Conservation (phyloP, 73 alveolate species). For the Paramecium tetraurelia region DNA sequence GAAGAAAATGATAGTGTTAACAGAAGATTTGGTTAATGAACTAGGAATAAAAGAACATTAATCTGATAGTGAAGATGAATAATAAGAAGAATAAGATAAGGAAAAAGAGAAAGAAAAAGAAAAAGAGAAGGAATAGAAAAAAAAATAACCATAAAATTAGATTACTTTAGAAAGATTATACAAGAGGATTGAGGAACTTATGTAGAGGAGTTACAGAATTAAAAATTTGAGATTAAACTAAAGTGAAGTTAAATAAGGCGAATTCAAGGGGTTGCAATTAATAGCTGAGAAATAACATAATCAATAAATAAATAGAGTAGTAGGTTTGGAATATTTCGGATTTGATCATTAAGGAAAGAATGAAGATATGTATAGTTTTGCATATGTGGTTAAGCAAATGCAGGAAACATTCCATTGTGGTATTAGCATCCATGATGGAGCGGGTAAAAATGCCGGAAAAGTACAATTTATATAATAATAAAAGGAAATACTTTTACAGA, state of each 20-base stretch:
- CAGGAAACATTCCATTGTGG: not conserved
- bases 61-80: not conserved
- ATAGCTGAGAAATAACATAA: constrained; percentile 42
- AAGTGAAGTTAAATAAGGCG: not conserved
- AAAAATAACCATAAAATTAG: not conserved
- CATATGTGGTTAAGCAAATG: not conserved
- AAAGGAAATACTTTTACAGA: not conserved
- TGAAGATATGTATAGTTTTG: not conserved
- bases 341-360: not conserved
- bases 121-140: not conserved
- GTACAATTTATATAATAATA: not conserved
- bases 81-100: not conserved
- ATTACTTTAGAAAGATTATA: not conserved
- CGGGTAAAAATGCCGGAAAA: not conserved
- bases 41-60: not conserved
- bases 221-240: not conserved
- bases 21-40: not conserved
- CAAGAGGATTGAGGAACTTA: not conserved
- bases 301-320: not conserved
- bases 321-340: constrained; percentile 2
- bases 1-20: not conserved
- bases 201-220: not conserved
- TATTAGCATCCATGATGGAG: not conserved
- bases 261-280: not conserved
- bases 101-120: not conserved